Percentiles rank a stretch among this genome's conserved stretches.
phyloP scores from a whole-genome alignment of 768 basidiomycete species.

The Galerina sulciceps region DNA sequence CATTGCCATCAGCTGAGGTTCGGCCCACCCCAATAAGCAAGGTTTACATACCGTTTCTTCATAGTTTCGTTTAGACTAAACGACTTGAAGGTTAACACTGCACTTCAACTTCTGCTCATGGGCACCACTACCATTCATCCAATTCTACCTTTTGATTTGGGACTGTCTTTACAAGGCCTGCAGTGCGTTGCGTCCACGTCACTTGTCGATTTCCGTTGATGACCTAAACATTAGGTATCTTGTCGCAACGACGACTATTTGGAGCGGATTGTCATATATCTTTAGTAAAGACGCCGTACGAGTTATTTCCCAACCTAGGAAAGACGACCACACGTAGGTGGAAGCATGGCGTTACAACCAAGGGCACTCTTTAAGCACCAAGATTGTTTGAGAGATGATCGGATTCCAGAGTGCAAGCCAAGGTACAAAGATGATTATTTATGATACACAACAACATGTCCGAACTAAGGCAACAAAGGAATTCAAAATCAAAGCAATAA shows the following conservation, averaged over 20 bases:
- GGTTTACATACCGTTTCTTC: conserved; percentile 37
- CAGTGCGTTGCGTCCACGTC: conserved; percentile 60
- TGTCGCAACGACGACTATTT: conserved; percentile 89
- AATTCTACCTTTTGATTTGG: conserved; percentile 67
- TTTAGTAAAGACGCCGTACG: conserved; percentile 78
- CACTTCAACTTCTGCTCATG: conserved; percentile 90
- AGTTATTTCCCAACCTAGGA: conserved; percentile 39
- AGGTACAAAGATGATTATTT: conserved; percentile 17
- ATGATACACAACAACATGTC: conserved; percentile 15
- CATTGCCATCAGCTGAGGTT: conserved; percentile 94
- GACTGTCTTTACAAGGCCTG: conserved; percentile 57
- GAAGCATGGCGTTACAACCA: not conserved
- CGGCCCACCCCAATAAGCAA: conserved; percentile 94
- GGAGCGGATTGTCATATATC: conserved; percentile 87
- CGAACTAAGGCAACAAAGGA: conserved; percentile 3
- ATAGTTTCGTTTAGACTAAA: not conserved
- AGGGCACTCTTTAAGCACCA: too few species aligned
- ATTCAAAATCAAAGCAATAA: not conserved
- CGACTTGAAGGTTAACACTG: conserved; percentile 78
- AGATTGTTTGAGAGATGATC: too few species aligned
- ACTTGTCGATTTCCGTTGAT: conserved; percentile 3
- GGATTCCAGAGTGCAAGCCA: not conserved
- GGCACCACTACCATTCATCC: conserved; percentile 87
- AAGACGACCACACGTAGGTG: conserved; percentile 3
- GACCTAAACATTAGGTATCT: conserved; percentile 58